Conservation (phyloP, 768 basidiomycete species). For the Phanerodontia chrysosporium region DNA sequence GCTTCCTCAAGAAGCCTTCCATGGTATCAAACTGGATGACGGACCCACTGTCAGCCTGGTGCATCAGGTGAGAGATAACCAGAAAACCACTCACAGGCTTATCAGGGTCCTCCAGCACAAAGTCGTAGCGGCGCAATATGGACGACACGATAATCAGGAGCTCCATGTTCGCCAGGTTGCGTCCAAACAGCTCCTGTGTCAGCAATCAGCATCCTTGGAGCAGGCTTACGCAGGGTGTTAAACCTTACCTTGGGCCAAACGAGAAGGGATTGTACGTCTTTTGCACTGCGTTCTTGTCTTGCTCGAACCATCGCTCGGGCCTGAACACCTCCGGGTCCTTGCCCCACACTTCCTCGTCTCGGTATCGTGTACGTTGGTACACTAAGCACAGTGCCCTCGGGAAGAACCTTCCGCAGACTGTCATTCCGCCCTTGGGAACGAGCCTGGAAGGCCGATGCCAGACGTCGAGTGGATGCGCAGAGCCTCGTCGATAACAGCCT, state of each 20-base stretch:
- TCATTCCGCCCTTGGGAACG: constrained; percentile 71
- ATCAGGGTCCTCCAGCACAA: constrained; percentile 60
- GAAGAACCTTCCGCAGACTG: constrained; percentile 54
- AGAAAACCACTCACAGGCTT: constrained; percentile 41
- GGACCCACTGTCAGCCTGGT: constrained; percentile 5
- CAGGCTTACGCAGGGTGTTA: neutral
- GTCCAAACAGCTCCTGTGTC: constrained; percentile 70
- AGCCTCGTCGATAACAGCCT: constrained; percentile 85
- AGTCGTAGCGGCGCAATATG: constrained; percentile 69
- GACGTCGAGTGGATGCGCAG: constrained; percentile 84
- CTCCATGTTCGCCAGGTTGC: constrained; percentile 78
- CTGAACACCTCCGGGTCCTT: constrained; percentile 68
- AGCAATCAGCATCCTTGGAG: neutral
- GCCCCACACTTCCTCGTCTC: constrained; percentile 71
- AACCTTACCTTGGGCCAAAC: constrained; percentile 65
- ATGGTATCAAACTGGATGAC: constrained; percentile 56
- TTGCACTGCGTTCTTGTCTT: constrained; percentile 54
- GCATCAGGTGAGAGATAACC: neutral
- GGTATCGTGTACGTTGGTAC: constrained; percentile 85
- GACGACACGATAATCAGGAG: constrained; percentile 79
- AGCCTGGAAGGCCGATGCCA: constrained; percentile 74
- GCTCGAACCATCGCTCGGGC: constrained; percentile 85
- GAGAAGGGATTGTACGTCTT: constrained; percentile 86
- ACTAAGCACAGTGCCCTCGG: constrained; percentile 70
- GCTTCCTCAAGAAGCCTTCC: constrained; percentile 89